Evolutionary conservation across 1,139 yeast genomes (phyloP).

Genomic region (Blastobotrys aristatus): DNA sequence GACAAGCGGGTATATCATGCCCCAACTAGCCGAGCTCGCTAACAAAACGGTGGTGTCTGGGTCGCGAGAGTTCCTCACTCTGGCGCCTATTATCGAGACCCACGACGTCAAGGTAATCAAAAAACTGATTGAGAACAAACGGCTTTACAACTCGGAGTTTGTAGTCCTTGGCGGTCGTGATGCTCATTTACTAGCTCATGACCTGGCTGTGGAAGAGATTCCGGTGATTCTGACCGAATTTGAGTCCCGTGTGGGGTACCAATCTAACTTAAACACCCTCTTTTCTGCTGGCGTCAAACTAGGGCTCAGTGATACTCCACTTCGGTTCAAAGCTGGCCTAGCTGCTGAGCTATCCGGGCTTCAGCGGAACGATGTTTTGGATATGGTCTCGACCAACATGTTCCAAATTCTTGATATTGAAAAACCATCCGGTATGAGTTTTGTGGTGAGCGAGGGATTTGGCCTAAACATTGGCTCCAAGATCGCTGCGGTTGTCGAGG

Average conservation of each 20-base stretch:
- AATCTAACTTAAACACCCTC: slow-evolving; percentile 1
- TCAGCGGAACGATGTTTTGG: slow-evolving; percentile 4
- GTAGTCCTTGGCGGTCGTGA: slow-evolving; percentile 19
- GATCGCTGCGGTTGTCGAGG: slow-evolving; percentile 6
- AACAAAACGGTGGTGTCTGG: not conserved
- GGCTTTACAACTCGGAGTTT: slow-evolving; percentile 9
- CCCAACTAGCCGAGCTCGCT: not conserved
- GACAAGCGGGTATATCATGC: slow-evolving; percentile 5
- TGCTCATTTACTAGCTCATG: slow-evolving; percentile 15
- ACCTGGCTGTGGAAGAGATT: slow-evolving; percentile 14
- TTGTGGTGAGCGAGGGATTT: slow-evolving; percentile 7
- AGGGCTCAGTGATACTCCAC: not conserved
- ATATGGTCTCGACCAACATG: slow-evolving; percentile 7
- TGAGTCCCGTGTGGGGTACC: slow-evolving; percentile 1
- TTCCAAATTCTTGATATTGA: slow-evolving; percentile 3
- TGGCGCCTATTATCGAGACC: slow-evolving; percentile 16
- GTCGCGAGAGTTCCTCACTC: not conserved
- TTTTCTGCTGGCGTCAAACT: slow-evolving; percentile 7
- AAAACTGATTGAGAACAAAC: slow-evolving; percentile 15
- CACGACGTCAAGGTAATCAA: slow-evolving; percentile 15
- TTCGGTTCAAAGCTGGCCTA: slow-evolving; percentile 7
- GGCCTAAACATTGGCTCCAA: slow-evolving; percentile 4
- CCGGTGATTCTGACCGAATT: slow-evolving; percentile 12
- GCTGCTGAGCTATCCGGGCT: slow-evolving; percentile 1
- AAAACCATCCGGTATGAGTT: slow-evolving; percentile 2